A percentile compares a stretch with the other conserved stretches of the same genome.
Conservation (phyloP, 2,329 filamentous ascomycete species). For the Aspergillus arachidicola region DNA sequence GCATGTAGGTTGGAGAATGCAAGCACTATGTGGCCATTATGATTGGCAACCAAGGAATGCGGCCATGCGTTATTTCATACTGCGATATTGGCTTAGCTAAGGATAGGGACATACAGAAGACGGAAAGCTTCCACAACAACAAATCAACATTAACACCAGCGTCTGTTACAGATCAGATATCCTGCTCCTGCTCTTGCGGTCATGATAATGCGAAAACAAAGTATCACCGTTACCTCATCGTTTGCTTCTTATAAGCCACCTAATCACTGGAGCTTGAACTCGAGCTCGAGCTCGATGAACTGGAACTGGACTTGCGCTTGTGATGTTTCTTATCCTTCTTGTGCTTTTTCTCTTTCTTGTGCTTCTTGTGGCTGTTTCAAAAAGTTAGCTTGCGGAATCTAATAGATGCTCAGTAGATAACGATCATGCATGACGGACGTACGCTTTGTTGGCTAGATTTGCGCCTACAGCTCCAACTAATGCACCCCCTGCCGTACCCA, state of each 20-base stretch:
- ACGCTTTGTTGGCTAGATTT: constrained; percentile 34
- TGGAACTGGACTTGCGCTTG: constrained; percentile 20
- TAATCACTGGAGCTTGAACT: constrained; percentile 24
- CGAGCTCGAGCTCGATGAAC: constrained; percentile 12
- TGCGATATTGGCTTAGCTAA: not conserved
- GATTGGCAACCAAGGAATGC: not conserved
- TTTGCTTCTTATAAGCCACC: not conserved
- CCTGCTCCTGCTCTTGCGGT: not conserved
- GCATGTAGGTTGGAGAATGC: not conserved
- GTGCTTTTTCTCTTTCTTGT: constrained; percentile 29
- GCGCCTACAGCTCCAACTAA: constrained; percentile 37
- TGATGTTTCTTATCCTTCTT: constrained; percentile 17
- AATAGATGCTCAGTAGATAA: constrained; percentile 5
- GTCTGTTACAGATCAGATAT: not conserved
- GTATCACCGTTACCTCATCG: not conserved
- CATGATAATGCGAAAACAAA: not conserved
- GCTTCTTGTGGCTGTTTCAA: constrained; percentile 26
- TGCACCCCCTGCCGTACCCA: constrained; percentile 37
- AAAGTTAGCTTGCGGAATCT: constrained; percentile 6
- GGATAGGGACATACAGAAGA: not conserved
- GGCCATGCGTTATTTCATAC: not conserved
- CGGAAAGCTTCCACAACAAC: not conserved
- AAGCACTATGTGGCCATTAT: not conserved
- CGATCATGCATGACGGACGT: constrained; percentile 13
- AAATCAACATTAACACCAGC: not conserved